Evolutionary conservation across 176 grass and related monocot species (phyloP).

Genomic region (Zoysia pacifica): DNA sequence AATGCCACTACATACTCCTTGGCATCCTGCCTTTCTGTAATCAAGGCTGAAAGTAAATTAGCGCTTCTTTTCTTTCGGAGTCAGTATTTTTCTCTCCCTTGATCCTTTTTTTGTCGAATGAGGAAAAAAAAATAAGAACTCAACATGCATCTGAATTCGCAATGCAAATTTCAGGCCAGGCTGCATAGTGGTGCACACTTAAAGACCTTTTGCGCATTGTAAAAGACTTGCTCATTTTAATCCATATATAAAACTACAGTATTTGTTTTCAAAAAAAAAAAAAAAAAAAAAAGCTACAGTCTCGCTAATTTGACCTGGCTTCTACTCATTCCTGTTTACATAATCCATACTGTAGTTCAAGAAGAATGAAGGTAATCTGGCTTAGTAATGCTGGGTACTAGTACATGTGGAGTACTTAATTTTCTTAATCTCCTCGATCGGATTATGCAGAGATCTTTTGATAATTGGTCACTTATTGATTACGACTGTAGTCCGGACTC

Average conservation of each 20-base stretch:
- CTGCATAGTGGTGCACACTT: neutral
- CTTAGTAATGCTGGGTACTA: too few relatives aligned
- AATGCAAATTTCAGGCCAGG: constrained; percentile 4
- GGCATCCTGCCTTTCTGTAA: constrained; percentile 26
- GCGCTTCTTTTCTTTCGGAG: constrained; percentile 8
- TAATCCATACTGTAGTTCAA: too few relatives aligned
- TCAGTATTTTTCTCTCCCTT: constrained; percentile 8
- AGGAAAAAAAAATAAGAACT: constrained; percentile 21
- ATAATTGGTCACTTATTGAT: too few relatives aligned
- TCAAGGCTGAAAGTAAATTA: constrained; percentile 3
- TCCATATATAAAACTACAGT: neutral
- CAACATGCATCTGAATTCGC: constrained; percentile 1
- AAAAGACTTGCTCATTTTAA: neutral
- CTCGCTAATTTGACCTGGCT: neutral
- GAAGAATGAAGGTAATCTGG: too few relatives aligned
- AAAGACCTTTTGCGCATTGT: neutral
- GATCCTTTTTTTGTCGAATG: constrained; percentile 24
- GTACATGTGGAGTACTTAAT: too few relatives aligned
- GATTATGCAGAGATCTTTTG: too few relatives aligned
- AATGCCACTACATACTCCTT: constrained; percentile 31
- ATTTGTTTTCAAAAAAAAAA: too few relatives aligned
- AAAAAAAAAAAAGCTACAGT: too few relatives aligned
- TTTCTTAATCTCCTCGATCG: too few relatives aligned
- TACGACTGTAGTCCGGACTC: too few relatives aligned
- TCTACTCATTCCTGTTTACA: neutral